Conservation (phyloP, 2,329 filamentous ascomycete species). For the Cladosporium sp. region DNA sequence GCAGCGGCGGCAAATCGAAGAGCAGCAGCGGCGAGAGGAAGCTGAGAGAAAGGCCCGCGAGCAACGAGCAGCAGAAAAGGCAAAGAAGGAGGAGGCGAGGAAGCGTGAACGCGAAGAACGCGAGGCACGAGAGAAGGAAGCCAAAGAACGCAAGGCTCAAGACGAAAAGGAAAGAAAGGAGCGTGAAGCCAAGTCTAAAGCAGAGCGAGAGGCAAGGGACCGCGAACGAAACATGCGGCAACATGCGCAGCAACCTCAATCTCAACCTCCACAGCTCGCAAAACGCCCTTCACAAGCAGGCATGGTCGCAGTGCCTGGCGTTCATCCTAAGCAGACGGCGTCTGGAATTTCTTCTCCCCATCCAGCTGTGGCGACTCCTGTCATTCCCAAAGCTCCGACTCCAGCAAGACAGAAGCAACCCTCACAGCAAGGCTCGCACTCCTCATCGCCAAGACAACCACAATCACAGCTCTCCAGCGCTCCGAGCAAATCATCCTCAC, state of each 20-base stretch:
- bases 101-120: slow-evolving; percentile 69
- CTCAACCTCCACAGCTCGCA: slow-evolving; percentile 37
- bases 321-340: slow-evolving; percentile 49
- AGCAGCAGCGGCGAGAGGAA: slow-evolving; percentile 80
- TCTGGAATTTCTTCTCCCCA: slow-evolving; percentile 68
- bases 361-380: slow-evolving; percentile 72
- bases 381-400: slow-evolving; percentile 74
- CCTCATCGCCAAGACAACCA: slow-evolving; percentile 65
- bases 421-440: slow-evolving; percentile 72
- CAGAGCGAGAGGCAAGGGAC: slow-evolving; percentile 34
- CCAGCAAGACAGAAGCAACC: slow-evolving; percentile 70
- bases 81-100: slow-evolving; percentile 63
- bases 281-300: slow-evolving; percentile 58
- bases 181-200: slow-evolving; percentile 51
- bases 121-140: slow-evolving; percentile 66
- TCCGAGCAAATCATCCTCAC: slow-evolving; percentile 53
- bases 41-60: slow-evolving; percentile 78
- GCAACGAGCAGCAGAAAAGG: slow-evolving; percentile 75
- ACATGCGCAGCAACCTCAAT: slow-evolving; percentile 37
- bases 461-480: slow-evolving; percentile 41
- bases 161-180: slow-evolving; percentile 56
- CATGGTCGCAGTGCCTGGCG: slow-evolving; percentile 49
- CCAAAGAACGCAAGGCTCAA: slow-evolving; percentile 60
- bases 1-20: slow-evolving; percentile 71
- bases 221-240: slow-evolving; percentile 28